Evolutionary conservation across 352 stramenopile genomes (phyloP).

Genomic region (Phytophthora colocasiae): DNA sequence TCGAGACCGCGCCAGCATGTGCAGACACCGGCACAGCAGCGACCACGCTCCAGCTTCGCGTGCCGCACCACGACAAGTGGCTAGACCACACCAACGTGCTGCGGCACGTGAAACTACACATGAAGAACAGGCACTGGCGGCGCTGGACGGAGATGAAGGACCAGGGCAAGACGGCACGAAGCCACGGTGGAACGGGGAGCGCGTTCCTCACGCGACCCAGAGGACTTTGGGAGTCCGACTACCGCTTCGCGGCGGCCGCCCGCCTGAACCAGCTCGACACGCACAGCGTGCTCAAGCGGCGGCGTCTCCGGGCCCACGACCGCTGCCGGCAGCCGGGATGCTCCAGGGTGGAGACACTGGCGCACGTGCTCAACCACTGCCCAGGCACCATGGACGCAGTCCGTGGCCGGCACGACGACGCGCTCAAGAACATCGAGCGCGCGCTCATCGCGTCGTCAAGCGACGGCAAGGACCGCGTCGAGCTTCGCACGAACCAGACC

Average conservation of each 20-base stretch:
- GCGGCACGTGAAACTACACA: constrained; percentile 23
- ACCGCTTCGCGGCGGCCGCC: constrained; percentile 18
- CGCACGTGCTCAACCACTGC: constrained; percentile 24
- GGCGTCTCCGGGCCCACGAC: background rate
- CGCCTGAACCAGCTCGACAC: constrained; percentile 20
- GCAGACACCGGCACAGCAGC: background rate
- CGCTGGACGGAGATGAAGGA: background rate
- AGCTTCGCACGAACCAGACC: no score
- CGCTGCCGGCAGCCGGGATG: constrained; percentile 9
- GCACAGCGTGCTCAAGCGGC: constrained; percentile 6
- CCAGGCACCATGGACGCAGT: constrained; percentile 10
- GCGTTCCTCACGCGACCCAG: constrained; percentile 15
- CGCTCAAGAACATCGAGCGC: constrained; percentile 20
- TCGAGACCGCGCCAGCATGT: background rate
- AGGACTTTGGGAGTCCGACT: constrained; percentile 21
- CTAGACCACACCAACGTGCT: constrained; percentile 10
- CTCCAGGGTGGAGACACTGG: constrained; percentile 4
- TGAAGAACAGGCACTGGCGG: constrained; percentile 11
- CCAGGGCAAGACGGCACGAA: constrained; percentile 8
- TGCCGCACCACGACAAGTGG: constrained; percentile 14
- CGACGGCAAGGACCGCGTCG: background rate
- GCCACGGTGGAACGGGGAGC: constrained; percentile 10
- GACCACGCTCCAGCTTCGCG: constrained; percentile 7
- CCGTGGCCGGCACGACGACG: constrained; percentile 15
- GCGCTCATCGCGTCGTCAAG: constrained; percentile 3